These are phyloP conservation scores for Vitis riparia DNA, from an alignment of 164 flowering plant genomes.

Conservation along the genomic window DNA sequence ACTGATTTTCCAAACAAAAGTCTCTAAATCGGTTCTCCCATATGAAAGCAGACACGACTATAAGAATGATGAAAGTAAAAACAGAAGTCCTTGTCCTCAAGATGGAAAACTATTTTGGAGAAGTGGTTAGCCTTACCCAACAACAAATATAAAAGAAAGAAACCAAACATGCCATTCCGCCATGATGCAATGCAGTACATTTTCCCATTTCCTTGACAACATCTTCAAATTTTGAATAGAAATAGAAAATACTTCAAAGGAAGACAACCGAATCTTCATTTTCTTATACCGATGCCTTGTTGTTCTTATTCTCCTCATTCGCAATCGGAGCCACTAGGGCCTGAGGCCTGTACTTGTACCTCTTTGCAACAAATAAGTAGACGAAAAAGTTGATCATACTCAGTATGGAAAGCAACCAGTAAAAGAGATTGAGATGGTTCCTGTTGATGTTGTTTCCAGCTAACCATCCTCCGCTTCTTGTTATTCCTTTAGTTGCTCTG, in stretches of 20 bases:
- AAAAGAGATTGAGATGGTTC: constrained; percentile 57
- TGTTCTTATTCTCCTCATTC: neutral
- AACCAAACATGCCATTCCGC: too few relatives aligned
- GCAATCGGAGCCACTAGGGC: neutral
- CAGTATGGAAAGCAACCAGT: constrained; percentile 44
- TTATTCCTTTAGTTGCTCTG: constrained; percentile 25
- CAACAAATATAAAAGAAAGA: too few relatives aligned
- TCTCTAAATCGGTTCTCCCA: too few relatives aligned
- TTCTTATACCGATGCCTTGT: neutral
- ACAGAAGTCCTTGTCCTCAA: too few relatives aligned
- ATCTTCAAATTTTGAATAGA: neutral
- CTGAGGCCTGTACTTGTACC: constrained; percentile 51
- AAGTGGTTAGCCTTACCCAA: too few relatives aligned
- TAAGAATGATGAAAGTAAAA: too few relatives aligned
- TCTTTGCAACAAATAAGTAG: constrained; percentile 42
- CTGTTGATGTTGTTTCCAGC: constrained; percentile 52
- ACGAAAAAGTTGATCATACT: constrained; percentile 42
- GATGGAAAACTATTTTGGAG: too few relatives aligned
- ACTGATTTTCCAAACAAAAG: too few relatives aligned
- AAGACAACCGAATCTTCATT: neutral
- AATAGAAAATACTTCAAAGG: neutral
- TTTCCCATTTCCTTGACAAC: too few relatives aligned
- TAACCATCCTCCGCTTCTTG: constrained; percentile 47
- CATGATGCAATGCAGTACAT: too few relatives aligned
- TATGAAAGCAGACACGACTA: too few relatives aligned